Evolutionary conservation across 2,329 filamentous ascomycete species (phyloP).

Genomic region (Mariannaea sp.): DNA sequence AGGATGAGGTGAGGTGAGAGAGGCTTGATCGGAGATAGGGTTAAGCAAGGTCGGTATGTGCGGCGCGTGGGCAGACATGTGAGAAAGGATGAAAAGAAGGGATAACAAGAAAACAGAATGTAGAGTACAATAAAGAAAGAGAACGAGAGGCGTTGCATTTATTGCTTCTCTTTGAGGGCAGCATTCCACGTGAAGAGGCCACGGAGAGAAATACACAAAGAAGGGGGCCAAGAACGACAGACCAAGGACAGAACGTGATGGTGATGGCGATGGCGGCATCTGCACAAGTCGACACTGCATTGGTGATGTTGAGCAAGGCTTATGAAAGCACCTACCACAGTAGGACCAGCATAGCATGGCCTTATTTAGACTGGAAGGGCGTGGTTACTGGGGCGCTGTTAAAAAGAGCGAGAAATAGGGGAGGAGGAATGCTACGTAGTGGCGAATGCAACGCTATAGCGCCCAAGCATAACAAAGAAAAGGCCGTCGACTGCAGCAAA

Average conservation of each 20-base stretch:
- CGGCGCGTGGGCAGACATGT: not conserved
- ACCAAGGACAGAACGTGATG: not conserved
- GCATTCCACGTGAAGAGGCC: not conserved
- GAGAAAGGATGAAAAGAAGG: not conserved
- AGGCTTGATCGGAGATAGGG: too few relatives aligned
- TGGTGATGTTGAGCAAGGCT: not conserved
- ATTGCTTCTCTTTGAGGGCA: not conserved
- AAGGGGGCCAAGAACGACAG: not conserved
- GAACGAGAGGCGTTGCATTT: too few relatives aligned
- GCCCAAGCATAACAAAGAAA: too few relatives aligned
- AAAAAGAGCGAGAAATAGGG: not conserved
- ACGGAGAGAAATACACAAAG: not conserved
- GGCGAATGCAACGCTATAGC: slow-evolving; percentile 5
- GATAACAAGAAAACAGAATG: not conserved
- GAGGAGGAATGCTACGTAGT: not conserved
- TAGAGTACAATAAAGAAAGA: too few relatives aligned
- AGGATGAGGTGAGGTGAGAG: too few relatives aligned
- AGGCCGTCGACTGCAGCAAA: not conserved
- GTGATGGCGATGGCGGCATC: not conserved
- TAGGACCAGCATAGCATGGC: too few relatives aligned
- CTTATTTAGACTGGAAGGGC: not conserved
- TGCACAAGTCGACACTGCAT: not conserved
- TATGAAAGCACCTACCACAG: not conserved
- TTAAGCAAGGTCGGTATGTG: not conserved
- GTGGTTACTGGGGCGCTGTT: too few relatives aligned